Evolutionary conservation across 129 eudicot species (phyloP), one percentile per base, ranked within the genome.

Genomic region (Centrapalus pauciflorus): DNA sequence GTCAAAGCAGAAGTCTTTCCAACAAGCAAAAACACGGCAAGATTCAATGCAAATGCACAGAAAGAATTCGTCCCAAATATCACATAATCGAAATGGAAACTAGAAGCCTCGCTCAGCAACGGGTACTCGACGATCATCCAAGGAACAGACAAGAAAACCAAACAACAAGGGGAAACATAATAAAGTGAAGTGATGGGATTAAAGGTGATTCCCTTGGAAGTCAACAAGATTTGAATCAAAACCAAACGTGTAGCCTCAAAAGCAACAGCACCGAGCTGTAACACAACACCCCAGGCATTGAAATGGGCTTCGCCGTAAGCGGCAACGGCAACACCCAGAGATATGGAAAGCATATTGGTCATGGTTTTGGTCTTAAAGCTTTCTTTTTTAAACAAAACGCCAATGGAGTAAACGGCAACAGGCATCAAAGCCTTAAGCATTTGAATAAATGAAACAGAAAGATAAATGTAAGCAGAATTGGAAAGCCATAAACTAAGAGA

Each of bases 151-250:
- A 75, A 34, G 55, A 75, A 75, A 21, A 41, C 69, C 7, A 75
- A 67, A 48, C 80, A 75, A 58, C 80, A 64, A 19, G 80, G 80
- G 4, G 80, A 57, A 30, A 74, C 79, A 21, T 74, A 74, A 28
- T 74, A 74, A 1, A 74, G 38, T 1, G 79, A 65, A 13, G 90
- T 84, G 16, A 84, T 84, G 2, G 86, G 81, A 16, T 84, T 84
- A 5, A 84, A 69, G 13, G 63, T 67, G 10, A 75, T 75, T 3
- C 80, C 80, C 35, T 75, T 75, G 0, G 60, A 35, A 10, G 60
- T 74, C 30, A 74, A 32, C 67, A 74, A 56, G 60, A 66, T 74
- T 25, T 75, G 80, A 37, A 75, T 75, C 74, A 75, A n/a, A 24
- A 75, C 80, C 58, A 75, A 57, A 11, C 80, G 55, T 0, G 80